Percentiles rank a stretch among this genome's conserved stretches.
Conservation (phyloP, 106 monocot genomes). For the Dendrobium chrysotoxum region DNA sequence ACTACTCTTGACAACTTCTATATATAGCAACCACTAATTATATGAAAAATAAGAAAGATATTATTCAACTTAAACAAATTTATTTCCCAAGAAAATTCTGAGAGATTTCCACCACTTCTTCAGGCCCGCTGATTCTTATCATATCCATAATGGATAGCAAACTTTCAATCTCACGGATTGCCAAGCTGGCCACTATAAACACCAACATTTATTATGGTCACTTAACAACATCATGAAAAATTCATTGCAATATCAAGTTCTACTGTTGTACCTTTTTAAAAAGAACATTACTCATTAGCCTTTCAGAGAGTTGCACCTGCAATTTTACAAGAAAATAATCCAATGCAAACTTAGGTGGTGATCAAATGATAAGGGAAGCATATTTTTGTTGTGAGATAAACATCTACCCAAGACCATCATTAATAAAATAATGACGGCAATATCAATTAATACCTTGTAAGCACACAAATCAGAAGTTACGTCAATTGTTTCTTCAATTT, state of each 20-base stretch:
- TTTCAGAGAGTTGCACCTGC: constrained; percentile 95
- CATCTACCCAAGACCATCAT: neutral
- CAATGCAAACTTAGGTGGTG: neutral
- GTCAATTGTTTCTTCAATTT: constrained; percentile 94
- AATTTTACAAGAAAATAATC: constrained; percentile 7
- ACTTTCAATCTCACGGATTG: no score
- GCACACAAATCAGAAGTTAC: constrained; percentile 97
- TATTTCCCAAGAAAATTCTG: no score
- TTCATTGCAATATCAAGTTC: neutral
- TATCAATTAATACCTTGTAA: constrained; percentile 64
- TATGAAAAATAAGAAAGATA: no score
- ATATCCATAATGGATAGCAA: no score
- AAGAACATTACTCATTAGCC: constrained; percentile 90
- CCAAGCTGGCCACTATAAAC: no score
- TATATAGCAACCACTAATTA: no score
- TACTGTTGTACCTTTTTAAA: constrained; percentile 69
- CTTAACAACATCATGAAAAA: neutral
- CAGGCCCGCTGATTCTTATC: no score
- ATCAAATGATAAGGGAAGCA: neutral
- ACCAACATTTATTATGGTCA: neutral
- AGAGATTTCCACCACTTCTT: no score
- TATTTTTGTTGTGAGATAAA: neutral
- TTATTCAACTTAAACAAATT: no score
- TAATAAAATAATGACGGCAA: neutral
- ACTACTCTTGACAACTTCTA: no score